phyloP scores from a whole-genome alignment of 2,329 filamentous ascomycete species.

The Diaporthe capsici region DNA sequence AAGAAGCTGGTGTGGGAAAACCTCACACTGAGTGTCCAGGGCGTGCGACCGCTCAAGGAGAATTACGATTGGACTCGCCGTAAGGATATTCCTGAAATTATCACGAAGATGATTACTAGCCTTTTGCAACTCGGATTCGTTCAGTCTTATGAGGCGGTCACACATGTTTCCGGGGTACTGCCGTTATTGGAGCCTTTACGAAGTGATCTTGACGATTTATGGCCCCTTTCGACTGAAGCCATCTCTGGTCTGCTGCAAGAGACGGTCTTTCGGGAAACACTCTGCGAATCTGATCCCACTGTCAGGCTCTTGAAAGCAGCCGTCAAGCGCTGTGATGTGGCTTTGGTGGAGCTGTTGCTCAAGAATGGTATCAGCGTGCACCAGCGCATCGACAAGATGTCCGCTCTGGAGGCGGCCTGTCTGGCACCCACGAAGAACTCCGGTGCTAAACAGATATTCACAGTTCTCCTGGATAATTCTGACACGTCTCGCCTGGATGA shows the following conservation, averaged over 20 bases:
- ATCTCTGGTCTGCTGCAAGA: background rate
- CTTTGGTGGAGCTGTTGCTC: background rate
- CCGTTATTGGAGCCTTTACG: background rate
- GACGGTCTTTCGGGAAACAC: background rate
- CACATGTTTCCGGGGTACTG: background rate
- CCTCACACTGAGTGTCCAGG: background rate
- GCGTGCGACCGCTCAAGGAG: background rate
- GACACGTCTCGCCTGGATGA: background rate
- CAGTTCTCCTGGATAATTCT: background rate
- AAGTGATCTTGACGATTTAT: background rate
- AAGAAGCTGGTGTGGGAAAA: background rate
- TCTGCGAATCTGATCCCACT: background rate
- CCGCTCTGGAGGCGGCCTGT: no score
- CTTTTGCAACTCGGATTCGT: background rate
- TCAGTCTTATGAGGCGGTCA: background rate
- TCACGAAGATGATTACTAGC: background rate
- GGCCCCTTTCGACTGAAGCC: background rate
- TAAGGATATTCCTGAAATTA: no score
- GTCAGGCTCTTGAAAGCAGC: background rate
- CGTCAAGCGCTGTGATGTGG: accelerated
- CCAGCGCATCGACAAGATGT: background rate
- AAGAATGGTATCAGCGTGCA: background rate
- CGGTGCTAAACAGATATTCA: background rate
- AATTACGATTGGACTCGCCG: accelerated
- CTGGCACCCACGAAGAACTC: background rate